Conservation (phyloP, 306 rosid genomes). For the Begonia fuchsioides region DNA sequence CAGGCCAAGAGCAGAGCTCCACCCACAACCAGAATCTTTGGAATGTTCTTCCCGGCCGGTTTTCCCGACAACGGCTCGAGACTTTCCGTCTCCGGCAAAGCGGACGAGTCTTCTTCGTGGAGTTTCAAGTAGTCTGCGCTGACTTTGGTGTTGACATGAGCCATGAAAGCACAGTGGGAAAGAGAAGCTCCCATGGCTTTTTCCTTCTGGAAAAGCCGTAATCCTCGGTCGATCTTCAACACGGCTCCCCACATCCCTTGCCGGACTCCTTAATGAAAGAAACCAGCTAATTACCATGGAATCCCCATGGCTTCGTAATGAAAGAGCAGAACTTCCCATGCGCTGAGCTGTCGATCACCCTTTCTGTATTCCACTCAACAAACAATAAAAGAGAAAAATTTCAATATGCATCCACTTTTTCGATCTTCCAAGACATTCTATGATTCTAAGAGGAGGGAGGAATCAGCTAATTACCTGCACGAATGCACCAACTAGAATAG, state of each 20-base stretch:
- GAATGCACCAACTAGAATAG: conserved; percentile 52
- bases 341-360: conserved; percentile 38
- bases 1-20: conserved; percentile 85
- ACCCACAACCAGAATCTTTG: conserved; percentile 60
- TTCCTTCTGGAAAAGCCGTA: conserved; percentile 48
- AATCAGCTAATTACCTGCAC: conserved; percentile 31
- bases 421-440: too few relatives aligned
- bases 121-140: conserved; percentile 43
- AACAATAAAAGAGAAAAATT: not conserved
- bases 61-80: conserved; percentile 25
- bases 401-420: too few relatives aligned
- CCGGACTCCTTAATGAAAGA: too few relatives aligned
- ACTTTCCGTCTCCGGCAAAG: conserved; percentile 28
- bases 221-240: conserved; percentile 73
- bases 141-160: conserved; percentile 66
- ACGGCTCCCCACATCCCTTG: conserved; percentile 99
- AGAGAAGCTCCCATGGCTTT: conserved; percentile 35
- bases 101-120: conserved; percentile 26
- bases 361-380: conserved; percentile 54
- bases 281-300: conserved; percentile 91
- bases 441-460: too few relatives aligned
- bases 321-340: conserved; percentile 77
- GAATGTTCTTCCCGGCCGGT: conserved; percentile 45
- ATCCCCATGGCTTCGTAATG: conserved; percentile 97
- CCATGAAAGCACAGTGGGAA: conserved; percentile 45